Conservation (phyloP, 73 alveolate species). For the Effrenium voratum region DNA sequence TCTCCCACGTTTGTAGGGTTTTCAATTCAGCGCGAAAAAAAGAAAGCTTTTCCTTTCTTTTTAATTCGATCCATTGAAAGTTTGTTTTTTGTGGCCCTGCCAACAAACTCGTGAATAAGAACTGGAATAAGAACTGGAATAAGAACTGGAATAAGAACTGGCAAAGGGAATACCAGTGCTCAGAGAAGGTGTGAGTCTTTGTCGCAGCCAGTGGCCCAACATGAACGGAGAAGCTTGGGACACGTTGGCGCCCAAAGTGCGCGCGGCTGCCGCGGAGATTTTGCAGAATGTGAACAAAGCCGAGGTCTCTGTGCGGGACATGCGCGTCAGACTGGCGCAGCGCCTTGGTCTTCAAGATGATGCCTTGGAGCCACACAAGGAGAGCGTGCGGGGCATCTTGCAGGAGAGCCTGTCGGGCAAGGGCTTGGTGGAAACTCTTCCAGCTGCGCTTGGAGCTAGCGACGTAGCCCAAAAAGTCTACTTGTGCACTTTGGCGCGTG, state of each 20-base stretch:
- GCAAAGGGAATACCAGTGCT: too few species aligned
- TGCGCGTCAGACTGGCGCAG: background rate
- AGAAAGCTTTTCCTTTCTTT: too few species aligned
- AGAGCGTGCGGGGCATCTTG: background rate
- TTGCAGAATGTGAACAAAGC: background rate
- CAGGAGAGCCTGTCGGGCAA: background rate
- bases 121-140: too few species aligned
- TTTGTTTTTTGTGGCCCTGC: too few species aligned
- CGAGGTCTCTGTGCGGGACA: background rate
- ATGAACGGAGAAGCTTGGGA: background rate
- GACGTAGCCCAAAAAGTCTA: background rate
- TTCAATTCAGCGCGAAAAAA: too few species aligned
- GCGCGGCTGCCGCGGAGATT: background rate
- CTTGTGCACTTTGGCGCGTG: background rate
- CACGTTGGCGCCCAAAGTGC: background rate
- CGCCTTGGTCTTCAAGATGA: background rate
- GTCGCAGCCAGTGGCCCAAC: too few species aligned
- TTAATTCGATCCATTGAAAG: too few species aligned
- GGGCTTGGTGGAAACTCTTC: background rate
- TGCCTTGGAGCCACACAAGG: too few species aligned
- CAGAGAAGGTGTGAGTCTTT: too few species aligned
- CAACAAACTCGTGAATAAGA: too few species aligned
- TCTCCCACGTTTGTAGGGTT: too few species aligned
- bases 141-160: too few species aligned
- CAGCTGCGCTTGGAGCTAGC: background rate